Base-by-base conservation (phyloP, 345 rosid genomes). In the Gossypium longicalyx region DNA sequence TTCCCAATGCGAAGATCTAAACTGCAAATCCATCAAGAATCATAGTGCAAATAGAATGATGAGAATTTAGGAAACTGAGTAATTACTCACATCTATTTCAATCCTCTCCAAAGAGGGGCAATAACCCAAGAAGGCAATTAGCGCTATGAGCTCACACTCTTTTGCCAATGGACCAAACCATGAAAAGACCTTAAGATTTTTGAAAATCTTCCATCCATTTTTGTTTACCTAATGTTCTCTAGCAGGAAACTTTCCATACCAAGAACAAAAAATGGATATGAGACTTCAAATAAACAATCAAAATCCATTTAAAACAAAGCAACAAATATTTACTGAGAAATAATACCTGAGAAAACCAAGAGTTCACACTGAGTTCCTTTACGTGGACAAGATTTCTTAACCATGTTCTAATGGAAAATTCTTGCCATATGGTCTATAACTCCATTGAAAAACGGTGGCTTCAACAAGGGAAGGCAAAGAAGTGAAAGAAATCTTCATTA, bases 401-500 rank as follows among this genome's bases (percentile, higher is more conserved):
- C 66, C 43, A 61, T 29, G 19, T 61, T 29, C 66, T 34, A 61
- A 61, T 29, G 66, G 16, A 16, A 15, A 15, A 29, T 27, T 61
- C 12, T 29, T 61, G 11, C 2, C 2, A 43, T 43, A 20, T 10
- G 47, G 29, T 17, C 9, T 11, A 34, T 34, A 4, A 2, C 0
- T 15, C 17, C 3, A 20, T 12, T 47, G 34, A 44, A 45, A 45
- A 67, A 22, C 12, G 0, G 12, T 20, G 34, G 70, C 38, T 20
- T 67, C 53, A 20, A 67, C 34, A 45, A 67, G 1, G 38, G n/a
- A 45, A 19, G 29, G 70, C 70, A 44, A 43, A 43, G 29, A 4
- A 19, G 12, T 5, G 38, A 67, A 22, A 20, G 70, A 67, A 67
- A 67, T 67, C 54, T 67, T 45, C 34, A 7, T 67, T 67, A 67